phyloP scores from a whole-genome alignment of 768 basidiomycete genomes.

The Hysterangium stoloniferum region DNA sequence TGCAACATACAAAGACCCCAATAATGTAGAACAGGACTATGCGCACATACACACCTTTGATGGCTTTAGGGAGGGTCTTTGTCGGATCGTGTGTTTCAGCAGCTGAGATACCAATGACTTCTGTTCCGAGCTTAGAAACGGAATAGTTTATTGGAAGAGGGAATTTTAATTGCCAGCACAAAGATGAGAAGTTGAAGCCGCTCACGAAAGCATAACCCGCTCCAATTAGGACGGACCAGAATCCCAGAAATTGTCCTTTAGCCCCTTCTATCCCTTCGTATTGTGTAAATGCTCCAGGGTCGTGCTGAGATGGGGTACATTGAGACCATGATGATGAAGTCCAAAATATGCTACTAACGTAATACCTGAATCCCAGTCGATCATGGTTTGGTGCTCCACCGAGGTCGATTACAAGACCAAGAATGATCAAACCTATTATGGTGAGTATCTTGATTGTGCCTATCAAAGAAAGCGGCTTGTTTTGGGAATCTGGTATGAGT shows the following conservation, averaged over 20 bases:
- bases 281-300: conserved; percentile 52
- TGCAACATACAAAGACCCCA: conserved; percentile 48
- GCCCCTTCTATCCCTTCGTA: conserved; percentile 32
- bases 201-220: conserved; percentile 56
- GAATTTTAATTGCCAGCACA: conserved; percentile 31
- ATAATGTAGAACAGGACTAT: conserved; percentile 73
- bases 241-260: conserved; percentile 43
- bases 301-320: conserved; percentile 32
- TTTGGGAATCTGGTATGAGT: not conserved
- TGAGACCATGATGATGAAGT: conserved; percentile 14
- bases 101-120: conserved; percentile 68
- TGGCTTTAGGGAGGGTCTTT: conserved; percentile 69
- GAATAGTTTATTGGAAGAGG: conserved; percentile 51
- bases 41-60: conserved; percentile 71
- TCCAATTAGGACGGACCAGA: conserved; percentile 46
- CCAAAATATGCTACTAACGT: conserved; percentile 10
- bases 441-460: conserved; percentile 44
- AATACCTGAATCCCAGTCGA: conserved; percentile 35
- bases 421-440: conserved; percentile 33
- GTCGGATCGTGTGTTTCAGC: conserved; percentile 74
- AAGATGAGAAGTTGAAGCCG: conserved; percentile 16
- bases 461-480: conserved; percentile 9
- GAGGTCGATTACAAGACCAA: conserved; percentile 44
- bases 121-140: conserved; percentile 65
- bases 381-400: conserved; percentile 51